Evolutionary conservation across 805 yeast genomes (phyloP).

Genomic region (Myxozyma neotropica): DNA sequence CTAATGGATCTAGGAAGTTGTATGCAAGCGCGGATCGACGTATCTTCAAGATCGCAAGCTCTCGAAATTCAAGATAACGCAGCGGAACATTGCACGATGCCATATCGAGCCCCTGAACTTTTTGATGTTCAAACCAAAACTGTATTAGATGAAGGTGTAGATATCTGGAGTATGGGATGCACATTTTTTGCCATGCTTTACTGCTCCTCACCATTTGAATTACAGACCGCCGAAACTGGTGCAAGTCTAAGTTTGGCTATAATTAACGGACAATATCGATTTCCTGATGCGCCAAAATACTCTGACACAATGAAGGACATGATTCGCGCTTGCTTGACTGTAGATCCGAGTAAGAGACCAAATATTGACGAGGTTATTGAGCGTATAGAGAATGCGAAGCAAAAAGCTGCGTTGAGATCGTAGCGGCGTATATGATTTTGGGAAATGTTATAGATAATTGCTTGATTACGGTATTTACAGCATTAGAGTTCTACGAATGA

Average conservation of each 20-base stretch:
- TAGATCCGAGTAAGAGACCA: slow-evolving; percentile 67
- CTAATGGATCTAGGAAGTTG: slow-evolving; percentile 85
- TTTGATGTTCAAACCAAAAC: slow-evolving; percentile 71
- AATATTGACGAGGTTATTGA: slow-evolving; percentile 60
- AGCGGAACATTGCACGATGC: slow-evolving; percentile 80
- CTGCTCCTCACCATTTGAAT: slow-evolving; percentile 83
- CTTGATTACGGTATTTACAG: not conserved
- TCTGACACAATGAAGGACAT: slow-evolving; percentile 58
- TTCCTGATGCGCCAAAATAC: slow-evolving; percentile 59
- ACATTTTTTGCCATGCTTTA: slow-evolving; percentile 75
- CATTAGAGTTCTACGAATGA: no score
- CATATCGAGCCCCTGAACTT: slow-evolving; percentile 89
- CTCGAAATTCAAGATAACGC: slow-evolving; percentile 76
- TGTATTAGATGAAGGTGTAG: slow-evolving; percentile 71
- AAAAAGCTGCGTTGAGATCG: not conserved
- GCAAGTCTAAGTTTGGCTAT: slow-evolving; percentile 81
- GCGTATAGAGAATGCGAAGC: slow-evolving; percentile 40
- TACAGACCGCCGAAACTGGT: slow-evolving; percentile 77
- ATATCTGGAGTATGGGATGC: slow-evolving; percentile 93
- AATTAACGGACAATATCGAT: slow-evolving; percentile 60
- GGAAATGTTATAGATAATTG: not conserved
- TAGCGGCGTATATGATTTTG: not conserved
- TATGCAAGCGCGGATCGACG: slow-evolving; percentile 57
- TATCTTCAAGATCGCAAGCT: slow-evolving; percentile 68
- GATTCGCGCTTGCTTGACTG: slow-evolving; percentile 61